Percentiles rank a stretch among this genome's conserved stretches.
Conservation (phyloP, 495 filamentous ascomycete species). For the Lichenothelia convexa region DNA sequence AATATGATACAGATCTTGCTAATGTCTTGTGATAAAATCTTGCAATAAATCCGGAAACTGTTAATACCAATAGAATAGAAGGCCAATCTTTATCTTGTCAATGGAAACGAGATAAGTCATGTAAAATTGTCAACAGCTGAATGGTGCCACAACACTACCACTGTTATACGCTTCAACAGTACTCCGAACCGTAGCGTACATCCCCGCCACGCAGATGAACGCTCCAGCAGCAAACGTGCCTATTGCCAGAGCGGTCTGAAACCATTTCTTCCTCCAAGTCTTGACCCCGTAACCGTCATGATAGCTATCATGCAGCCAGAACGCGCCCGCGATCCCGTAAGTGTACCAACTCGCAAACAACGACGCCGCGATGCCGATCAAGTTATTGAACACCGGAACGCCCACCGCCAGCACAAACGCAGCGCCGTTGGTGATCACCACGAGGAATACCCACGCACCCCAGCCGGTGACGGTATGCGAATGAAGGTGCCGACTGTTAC, state of each 20-base stretch:
- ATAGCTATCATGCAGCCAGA: constrained; percentile 19
- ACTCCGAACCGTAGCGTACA: constrained; percentile 16
- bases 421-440: constrained; percentile 26
- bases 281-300: constrained; percentile 15
- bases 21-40: no score
- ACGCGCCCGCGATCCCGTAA: constrained; percentile 17
- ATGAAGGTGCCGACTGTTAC: constrained; percentile 28
- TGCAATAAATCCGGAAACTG: no score
- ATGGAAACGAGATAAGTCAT: no score
- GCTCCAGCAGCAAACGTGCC: constrained; percentile 13
- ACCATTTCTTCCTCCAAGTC: constrained; percentile 15
- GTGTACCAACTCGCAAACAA: constrained; percentile 24
- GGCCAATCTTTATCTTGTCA: no score
- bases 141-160: constrained; percentile 13
- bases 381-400: constrained; percentile 35
- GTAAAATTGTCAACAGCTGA: constrained; percentile 12
- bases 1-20: no score
- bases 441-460: constrained; percentile 28
- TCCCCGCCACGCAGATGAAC: constrained; percentile 19
- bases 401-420: constrained; percentile 33
- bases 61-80: no score
- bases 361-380: constrained; percentile 29
- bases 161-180: constrained; percentile 16
- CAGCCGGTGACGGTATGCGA: constrained; percentile 32
- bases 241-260: constrained; percentile 10